Conservation (phyloP, 2,329 filamentous ascomycete species). For the Scopulariopsis brevicaulis region DNA sequence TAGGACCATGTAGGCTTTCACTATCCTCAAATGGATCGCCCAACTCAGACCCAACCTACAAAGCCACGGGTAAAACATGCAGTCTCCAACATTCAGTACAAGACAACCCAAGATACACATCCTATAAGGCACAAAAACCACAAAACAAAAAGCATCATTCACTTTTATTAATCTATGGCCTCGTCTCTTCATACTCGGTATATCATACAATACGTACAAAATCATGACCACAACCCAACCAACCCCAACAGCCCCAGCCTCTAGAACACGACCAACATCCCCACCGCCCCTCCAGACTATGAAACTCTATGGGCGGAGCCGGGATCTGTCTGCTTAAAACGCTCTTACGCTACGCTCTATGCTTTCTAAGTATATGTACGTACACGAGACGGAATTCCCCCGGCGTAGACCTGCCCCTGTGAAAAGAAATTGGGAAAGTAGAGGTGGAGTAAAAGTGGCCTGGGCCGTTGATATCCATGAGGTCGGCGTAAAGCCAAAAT, state of each 20-base stretch:
- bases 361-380: neutral
- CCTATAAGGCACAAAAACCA: neutral
- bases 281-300: neutral
- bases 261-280: neutral
- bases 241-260: neutral
- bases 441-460: too few species aligned
- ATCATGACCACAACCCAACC: neutral
- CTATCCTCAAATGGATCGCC: too few species aligned
- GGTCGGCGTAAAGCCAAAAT: too few species aligned
- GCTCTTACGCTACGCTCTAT: neutral
- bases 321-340: neutral
- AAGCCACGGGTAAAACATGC: too few species aligned
- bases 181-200: neutral
- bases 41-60: too few species aligned
- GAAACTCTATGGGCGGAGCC: neutral
- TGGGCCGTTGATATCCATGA: too few species aligned
- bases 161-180: neutral
- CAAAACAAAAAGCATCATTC: neutral
- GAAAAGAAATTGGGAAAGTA: neutral
- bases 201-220: too few species aligned
- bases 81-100: neutral
- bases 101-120: neutral
- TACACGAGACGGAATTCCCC: neutral
- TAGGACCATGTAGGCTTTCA: too few species aligned
- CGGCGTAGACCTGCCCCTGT: neutral